Evolutionary conservation across 805 yeast genomes (phyloP).

Genomic region (Starmerella floricola): DNA sequence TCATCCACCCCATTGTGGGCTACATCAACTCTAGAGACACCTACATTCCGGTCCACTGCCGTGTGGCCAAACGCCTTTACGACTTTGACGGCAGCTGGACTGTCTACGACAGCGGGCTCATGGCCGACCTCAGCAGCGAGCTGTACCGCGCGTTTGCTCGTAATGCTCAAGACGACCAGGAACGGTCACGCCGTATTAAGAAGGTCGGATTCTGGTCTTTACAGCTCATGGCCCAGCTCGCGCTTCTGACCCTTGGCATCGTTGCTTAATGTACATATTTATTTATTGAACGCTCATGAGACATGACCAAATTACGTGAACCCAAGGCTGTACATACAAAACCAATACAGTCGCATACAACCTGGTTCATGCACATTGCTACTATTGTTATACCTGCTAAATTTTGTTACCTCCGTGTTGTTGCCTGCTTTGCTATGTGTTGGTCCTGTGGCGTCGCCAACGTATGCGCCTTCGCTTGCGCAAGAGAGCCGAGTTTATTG

Average conservation of each 20-base stretch:
- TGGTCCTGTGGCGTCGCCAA: no score
- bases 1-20: constrained; percentile 88
- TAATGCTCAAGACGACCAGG: constrained; percentile 80
- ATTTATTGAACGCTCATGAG: constrained; percentile 1
- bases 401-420: no score
- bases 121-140: constrained; percentile 83
- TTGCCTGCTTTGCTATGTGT: no score
- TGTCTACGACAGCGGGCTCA: constrained; percentile 72
- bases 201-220: constrained; percentile 90
- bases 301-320: no score
- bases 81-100: constrained; percentile 98
- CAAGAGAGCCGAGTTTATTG: no score
- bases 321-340: no score
- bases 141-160: constrained; percentile 83
- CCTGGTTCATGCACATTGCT: no score
- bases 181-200: constrained; percentile 54
- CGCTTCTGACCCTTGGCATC: constrained; percentile 73
- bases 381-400: no score
- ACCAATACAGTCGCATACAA: no score
- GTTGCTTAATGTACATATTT: constrained; percentile 33
- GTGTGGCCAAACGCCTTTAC: constrained; percentile 59
- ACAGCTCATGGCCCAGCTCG: constrained; percentile 68
- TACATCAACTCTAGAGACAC: constrained; percentile 86
- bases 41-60: constrained; percentile 73
- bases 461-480: no score